Evolutionary conservation across 768 basidiomycete genomes (phyloP), one percentile per base, ranked within the genome.

Genomic region (Termitomyces sp.): DNA sequence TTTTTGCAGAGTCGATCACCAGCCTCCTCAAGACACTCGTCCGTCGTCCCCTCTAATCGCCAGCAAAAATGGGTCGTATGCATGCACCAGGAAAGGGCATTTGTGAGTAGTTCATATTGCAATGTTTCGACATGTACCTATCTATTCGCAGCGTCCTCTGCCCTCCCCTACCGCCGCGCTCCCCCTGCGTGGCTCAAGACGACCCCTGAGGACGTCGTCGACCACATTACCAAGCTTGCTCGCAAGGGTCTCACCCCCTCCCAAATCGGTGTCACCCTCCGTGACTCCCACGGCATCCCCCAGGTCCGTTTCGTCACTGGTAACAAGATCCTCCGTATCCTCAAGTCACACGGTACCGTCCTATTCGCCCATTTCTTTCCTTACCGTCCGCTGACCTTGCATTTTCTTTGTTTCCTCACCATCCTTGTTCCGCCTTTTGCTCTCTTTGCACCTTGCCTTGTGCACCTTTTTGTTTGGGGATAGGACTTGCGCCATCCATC

Each of bases 81-180:
- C 96, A 98, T 85, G 94, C 94, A 85, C 94, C 94, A 77, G 94
- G 94, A 78, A 98, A 98, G 93, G 96, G 95, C 84, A 97, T 98
- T 82, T 91, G 90, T 93, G 75, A 67, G 89, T 85, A 56, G 42
- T 38, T 14, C 11, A 35, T 50, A 56, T 47, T 48, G 23, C 8
- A 15, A 9, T 1, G 1, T 53, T 17, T 30, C 46, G 30, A 37
- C 21, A 33, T 46, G 30, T 43, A 56, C 19, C 57, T 14, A 1
- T 38, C 56, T 23, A 1, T 46, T 19, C 2, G 0, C 52, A 78
- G 86, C 89, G 78, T 94, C 94, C 77, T 97, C 96, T 70, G 94
- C 96, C 65, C 91, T 98, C 69, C 96, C 96, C 57, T 98, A 98
- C 83, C 88, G 91, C 74, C 89, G 96, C 68, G 78, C 94, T 48